These are phyloP conservation scores for Blastobotrys apis DNA, from an alignment of 1,139 yeast genomes.

Conservation along the genomic window DNA sequence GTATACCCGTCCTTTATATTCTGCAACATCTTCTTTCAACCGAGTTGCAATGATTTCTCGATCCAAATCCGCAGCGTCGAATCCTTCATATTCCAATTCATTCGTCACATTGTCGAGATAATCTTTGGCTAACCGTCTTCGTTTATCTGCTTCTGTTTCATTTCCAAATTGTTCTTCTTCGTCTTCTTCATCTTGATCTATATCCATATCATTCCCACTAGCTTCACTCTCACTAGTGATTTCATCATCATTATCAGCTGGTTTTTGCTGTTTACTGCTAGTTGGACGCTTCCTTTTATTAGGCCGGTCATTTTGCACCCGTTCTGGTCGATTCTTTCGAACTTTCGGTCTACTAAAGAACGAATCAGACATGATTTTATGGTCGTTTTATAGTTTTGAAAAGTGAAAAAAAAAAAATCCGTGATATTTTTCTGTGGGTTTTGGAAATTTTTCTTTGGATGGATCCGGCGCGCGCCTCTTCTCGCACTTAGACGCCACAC, in stretches of 20 bases:
- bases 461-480: no score
- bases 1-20: conserved; percentile 76
- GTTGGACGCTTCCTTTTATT: not conserved
- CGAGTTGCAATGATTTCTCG: conserved; percentile 77
- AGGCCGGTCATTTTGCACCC: not conserved
- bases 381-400: no score
- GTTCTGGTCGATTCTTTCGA: conserved; percentile 13
- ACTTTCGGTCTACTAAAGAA: conserved; percentile 31
- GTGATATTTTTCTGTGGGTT: no score
- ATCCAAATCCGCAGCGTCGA: conserved; percentile 91
- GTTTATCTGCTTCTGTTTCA: conserved; percentile 87
- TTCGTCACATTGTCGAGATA: conserved; percentile 73
- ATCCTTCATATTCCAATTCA: conserved; percentile 50
- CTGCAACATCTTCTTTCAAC: conserved; percentile 84
- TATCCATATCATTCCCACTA: conserved; percentile 20
- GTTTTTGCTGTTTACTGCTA: conserved; percentile 10
- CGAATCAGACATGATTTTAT: conserved; percentile 31
- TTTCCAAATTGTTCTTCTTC: conserved; percentile 41
- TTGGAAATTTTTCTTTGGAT: no score
- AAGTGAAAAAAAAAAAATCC: no score
- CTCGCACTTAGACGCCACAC: no score
- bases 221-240: conserved; percentile 29
- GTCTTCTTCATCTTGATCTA: conserved; percentile 22
- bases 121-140: conserved; percentile 91
- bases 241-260: conserved; percentile 27